phyloP scores from a whole-genome alignment of 2,329 filamentous ascomycete genomes.

The Myrmaecium sp. region DNA sequence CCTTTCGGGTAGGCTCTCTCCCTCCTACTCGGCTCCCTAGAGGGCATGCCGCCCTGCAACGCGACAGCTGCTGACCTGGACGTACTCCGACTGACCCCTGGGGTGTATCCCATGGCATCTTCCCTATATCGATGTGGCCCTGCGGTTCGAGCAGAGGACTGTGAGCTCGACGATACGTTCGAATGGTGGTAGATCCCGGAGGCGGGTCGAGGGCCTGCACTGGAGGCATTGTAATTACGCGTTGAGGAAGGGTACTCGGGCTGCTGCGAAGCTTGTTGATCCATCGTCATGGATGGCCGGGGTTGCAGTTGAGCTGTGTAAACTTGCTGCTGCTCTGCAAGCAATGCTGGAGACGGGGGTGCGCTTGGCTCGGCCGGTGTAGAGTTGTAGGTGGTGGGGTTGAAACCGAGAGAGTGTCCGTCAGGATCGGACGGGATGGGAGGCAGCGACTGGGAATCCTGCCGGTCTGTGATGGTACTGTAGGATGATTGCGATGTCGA shows the following conservation, averaged over 20 bases:
- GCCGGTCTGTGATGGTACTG: constrained; percentile 22
- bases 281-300: constrained; percentile 26
- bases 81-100: constrained; percentile 41
- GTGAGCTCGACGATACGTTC: constrained; percentile 30
- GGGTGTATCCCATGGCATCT: constrained; percentile 22
- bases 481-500: constrained; percentile 16
- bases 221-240: constrained; percentile 13
- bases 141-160: constrained; percentile 17
- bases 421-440: constrained; percentile 12
- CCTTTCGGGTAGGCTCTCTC: constrained; percentile 48
- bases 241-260: constrained; percentile 12
- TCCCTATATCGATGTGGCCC: constrained; percentile 30
- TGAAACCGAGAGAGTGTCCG: constrained; percentile 21
- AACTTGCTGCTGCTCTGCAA: constrained; percentile 11
- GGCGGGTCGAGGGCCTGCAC: constrained; percentile 17
- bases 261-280: constrained; percentile 24
- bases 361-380: constrained; percentile 5
- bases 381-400: constrained; percentile 22
- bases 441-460: constrained; percentile 14
- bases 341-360: constrained; percentile 12
- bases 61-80: constrained; percentile 43
- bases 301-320: constrained; percentile 21
- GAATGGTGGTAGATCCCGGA: constrained; percentile 32
- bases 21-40: constrained; percentile 51
- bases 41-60: constrained; percentile 43